These are phyloP conservation scores for Botrytis sinoallii DNA, from an alignment of 2,329 filamentous ascomycete species.

Conservation along the genomic window DNA sequence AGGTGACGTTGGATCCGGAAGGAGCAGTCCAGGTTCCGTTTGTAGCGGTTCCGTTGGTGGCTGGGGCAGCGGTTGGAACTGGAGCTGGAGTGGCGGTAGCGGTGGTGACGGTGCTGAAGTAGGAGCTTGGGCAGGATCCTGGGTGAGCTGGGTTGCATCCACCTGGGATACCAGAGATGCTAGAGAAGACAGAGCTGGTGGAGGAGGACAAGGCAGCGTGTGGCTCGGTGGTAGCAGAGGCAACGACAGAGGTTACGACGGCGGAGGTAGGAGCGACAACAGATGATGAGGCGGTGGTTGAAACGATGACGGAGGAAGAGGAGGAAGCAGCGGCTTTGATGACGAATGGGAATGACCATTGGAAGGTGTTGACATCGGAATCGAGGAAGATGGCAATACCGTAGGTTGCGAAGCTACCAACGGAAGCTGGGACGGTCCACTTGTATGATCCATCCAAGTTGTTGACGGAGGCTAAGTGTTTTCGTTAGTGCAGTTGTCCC, in stretches of 20 bases:
- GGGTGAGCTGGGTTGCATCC: slow-evolving; percentile 8
- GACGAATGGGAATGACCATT: slow-evolving; percentile 61
- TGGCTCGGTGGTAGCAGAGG: background rate
- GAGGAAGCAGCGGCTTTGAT: slow-evolving; percentile 24
- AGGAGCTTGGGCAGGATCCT: slow-evolving; percentile 9
- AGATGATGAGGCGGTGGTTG: slow-evolving; percentile 9
- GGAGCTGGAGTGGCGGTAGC: background rate
- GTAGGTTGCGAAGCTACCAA: slow-evolving; percentile 50
- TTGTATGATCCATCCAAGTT: slow-evolving; percentile 46
- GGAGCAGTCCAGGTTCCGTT: slow-evolving; percentile 9
- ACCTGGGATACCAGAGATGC: slow-evolving; percentile 10
- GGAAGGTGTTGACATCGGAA: slow-evolving; percentile 47
- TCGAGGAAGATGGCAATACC: slow-evolving; percentile 55
- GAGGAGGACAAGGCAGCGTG: slow-evolving; percentile 5
- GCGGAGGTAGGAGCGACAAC: background rate
- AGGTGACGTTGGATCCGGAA: background rate
- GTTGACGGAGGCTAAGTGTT: slow-evolving; percentile 45
- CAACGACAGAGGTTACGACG: background rate
- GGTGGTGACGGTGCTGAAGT: slow-evolving; percentile 5
- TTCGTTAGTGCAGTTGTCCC: slow-evolving; percentile 22
- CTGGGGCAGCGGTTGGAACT: background rate
- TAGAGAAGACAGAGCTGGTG: background rate
- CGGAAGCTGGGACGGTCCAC: slow-evolving; percentile 50
- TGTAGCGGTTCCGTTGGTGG: background rate
- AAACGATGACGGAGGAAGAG: slow-evolving; percentile 5